These are phyloP conservation scores for Sporothrix euskadiensis DNA, from an alignment of 2,329 filamentous ascomycete genomes.

Conservation along the genomic window DNA sequence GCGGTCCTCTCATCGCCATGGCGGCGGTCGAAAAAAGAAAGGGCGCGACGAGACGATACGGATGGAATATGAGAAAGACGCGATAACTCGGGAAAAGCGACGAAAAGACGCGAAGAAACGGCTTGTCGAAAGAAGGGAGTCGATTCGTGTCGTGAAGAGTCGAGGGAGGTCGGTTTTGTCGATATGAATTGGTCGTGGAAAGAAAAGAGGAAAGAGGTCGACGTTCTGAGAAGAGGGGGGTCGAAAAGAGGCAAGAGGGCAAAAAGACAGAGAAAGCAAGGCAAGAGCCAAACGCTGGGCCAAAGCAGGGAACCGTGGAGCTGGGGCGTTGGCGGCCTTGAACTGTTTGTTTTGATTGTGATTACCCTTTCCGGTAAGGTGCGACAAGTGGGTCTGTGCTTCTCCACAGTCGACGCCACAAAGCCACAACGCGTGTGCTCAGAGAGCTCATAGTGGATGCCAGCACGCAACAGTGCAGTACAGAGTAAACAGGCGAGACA, in stretches of 20 bases:
- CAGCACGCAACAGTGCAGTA: not conserved
- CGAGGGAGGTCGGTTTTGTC: not conserved
- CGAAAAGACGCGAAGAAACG: not conserved
- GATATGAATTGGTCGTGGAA: not conserved
- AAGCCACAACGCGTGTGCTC: slow-evolving; percentile 12
- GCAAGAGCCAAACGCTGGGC: slow-evolving; percentile 6
- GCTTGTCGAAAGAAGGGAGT: not conserved
- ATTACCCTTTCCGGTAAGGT: slow-evolving; percentile 29
- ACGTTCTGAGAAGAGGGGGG: not conserved
- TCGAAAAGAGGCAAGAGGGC: slow-evolving; percentile 11
- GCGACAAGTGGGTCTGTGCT: slow-evolving; percentile 12
- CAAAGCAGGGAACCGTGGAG: slow-evolving; percentile 17
- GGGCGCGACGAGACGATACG: not conserved
- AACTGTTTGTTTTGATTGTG: slow-evolving; percentile 35
- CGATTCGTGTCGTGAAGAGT: slow-evolving; percentile 7
- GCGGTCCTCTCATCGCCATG: slow-evolving; percentile 55
- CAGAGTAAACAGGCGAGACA: not conserved
- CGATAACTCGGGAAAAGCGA: not conserved
- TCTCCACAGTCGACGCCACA: slow-evolving; percentile 15
- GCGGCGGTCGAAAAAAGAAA: slow-evolving; percentile 25
- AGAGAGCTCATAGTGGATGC: not conserved
- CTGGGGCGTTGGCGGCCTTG: slow-evolving; percentile 1
- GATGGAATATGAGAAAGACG: not conserved
- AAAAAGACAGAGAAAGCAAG: slow-evolving; percentile 13
- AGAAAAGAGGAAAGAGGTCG: not conserved